phyloP scores from a whole-genome alignment of 2,329 filamentous ascomycete species.

The Lasiodiplodia sp. region DNA sequence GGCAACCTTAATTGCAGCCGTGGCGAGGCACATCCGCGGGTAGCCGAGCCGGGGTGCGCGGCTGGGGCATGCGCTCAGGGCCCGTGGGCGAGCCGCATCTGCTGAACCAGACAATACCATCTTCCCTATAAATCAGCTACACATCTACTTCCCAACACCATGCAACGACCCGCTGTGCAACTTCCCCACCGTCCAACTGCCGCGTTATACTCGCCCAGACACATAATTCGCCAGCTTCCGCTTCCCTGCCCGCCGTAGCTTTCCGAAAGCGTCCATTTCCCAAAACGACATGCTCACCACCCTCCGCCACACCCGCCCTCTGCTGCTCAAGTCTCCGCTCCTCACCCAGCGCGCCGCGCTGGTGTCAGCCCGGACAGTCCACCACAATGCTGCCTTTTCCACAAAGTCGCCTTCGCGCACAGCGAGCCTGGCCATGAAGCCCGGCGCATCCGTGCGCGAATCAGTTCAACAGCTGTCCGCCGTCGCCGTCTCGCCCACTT shows the following conservation, averaged over 20 bases:
- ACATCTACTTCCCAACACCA: neutral
- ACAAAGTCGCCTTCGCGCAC: slow-evolving; percentile 10
- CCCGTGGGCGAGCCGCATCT: slow-evolving; percentile 19
- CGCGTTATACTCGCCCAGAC: neutral
- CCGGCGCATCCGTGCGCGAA: slow-evolving; percentile 17
- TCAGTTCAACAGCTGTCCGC: slow-evolving; percentile 13
- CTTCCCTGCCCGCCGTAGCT: slow-evolving; percentile 1
- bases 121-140: slow-evolving; percentile 28
- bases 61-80: slow-evolving; percentile 4
- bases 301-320: slow-evolving; percentile 25
- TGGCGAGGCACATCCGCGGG: slow-evolving; percentile 18
- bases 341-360: slow-evolving; percentile 15
- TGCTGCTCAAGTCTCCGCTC: slow-evolving; percentile 13
- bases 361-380: slow-evolving; percentile 4
- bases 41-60: slow-evolving; percentile 25
- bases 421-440: slow-evolving; percentile 14
- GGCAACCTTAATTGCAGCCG: slow-evolving; percentile 20
- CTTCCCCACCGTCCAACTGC: neutral
- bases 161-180: slow-evolving; percentile 18
- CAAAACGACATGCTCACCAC: slow-evolving; percentile 28
- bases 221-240: neutral
- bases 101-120: slow-evolving; percentile 15
- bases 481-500: slow-evolving; percentile 7
- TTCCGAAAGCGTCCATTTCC: slow-evolving; percentile 8
- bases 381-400: slow-evolving; percentile 22